Evolutionary conservation across 164 flowering plant species (phyloP).

Genomic region (Vitis labrusca): DNA sequence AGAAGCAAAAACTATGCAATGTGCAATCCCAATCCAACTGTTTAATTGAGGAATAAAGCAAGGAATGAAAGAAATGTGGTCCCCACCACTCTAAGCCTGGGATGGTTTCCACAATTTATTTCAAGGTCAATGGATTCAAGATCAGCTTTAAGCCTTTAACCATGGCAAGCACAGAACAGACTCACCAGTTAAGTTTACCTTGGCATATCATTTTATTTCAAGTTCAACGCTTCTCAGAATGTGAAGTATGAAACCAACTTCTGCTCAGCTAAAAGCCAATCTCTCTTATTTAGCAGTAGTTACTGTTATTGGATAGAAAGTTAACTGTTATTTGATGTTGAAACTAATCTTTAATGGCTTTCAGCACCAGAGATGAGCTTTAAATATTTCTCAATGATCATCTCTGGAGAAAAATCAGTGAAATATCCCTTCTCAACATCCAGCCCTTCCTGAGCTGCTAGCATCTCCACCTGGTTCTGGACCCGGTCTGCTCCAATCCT

Average conservation of each 20-base stretch:
- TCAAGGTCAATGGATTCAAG: slow-evolving; percentile 46
- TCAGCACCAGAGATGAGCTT: slow-evolving; percentile 30
- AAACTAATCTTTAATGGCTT: neutral
- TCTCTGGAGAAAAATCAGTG: slow-evolving; percentile 65
- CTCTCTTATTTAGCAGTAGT: too few relatives aligned
- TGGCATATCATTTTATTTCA: too few relatives aligned
- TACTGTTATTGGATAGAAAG: too few relatives aligned
- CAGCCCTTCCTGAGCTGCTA: slow-evolving; percentile 63
- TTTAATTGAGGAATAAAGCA: slow-evolving; percentile 43
- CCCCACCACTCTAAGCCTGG: slow-evolving; percentile 76
- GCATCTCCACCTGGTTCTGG: slow-evolving; percentile 53
- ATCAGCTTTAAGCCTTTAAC: slow-evolving; percentile 70
- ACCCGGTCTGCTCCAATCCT: slow-evolving; percentile 71
- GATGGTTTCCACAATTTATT: slow-evolving; percentile 61
- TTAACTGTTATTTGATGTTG: too few relatives aligned
- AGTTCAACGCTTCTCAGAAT: too few relatives aligned
- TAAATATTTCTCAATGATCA: slow-evolving; percentile 43
- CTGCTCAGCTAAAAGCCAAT: too few relatives aligned
- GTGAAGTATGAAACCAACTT: too few relatives aligned
- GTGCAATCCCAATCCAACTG: slow-evolving; percentile 44
- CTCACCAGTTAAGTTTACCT: too few relatives aligned
- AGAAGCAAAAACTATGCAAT: slow-evolving; percentile 51
- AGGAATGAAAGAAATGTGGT: slow-evolving; percentile 66
- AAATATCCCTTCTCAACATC: slow-evolving; percentile 74
- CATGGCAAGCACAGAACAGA: slow-evolving; percentile 49